A percentile compares a stretch with the other conserved stretches of the same genome.
These are phyloP conservation scores for Cucurbita pepo DNA, from an alignment of 306 rosid genomes.

Conservation along the genomic window DNA sequence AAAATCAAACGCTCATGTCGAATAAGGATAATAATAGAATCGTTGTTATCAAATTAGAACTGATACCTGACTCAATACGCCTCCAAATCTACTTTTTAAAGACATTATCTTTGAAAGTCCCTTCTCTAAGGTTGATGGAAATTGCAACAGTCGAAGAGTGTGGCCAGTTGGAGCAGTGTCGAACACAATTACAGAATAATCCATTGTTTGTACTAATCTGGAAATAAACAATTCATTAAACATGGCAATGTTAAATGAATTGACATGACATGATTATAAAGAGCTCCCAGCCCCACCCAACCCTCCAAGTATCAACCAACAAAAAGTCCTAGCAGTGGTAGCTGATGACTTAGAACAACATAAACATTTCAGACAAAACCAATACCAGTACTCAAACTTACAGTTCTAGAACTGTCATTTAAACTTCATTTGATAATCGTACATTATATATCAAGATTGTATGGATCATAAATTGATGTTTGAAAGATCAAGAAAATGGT, in stretches of 20 bases:
- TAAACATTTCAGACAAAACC: background rate
- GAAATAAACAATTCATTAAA: conserved; percentile 3
- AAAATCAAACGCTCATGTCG: background rate
- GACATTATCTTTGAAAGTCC: conserved; percentile 92
- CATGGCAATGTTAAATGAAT: background rate
- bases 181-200: conserved; percentile 88
- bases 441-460: background rate
- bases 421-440: background rate
- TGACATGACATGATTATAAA: background rate
- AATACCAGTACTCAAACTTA: background rate
- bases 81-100: conserved; percentile 91
- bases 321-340: background rate
- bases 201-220: conserved; percentile 99
- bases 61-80: conserved; percentile 69
- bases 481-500: background rate
- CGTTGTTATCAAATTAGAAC: background rate
- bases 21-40: background rate
- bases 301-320: background rate
- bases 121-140: conserved; percentile 89
- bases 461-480: too few relatives aligned
- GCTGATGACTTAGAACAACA: background rate
- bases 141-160: conserved; percentile 86
- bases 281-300: background rate
- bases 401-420: background rate
- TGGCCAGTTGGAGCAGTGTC: conserved; percentile 99